These are phyloP conservation scores for Solanum ahanhuiri DNA, from an alignment of 257 asterid genomes.

Conservation along the genomic window DNA sequence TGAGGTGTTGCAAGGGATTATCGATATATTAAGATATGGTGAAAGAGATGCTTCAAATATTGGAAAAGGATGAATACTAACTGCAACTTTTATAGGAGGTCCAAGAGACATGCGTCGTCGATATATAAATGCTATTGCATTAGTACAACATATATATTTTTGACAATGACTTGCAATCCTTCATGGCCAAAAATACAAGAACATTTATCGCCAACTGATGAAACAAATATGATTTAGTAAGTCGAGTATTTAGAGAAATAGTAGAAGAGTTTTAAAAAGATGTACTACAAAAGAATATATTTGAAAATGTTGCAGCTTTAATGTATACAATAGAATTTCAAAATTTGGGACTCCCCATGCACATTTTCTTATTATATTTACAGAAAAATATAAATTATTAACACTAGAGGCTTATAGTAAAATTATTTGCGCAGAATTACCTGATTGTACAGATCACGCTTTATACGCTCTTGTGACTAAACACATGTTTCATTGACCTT, in stretches of 20 bases:
- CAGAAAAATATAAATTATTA: too few species aligned
- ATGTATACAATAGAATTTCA: not conserved
- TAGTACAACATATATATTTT: not conserved
- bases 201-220: too few species aligned
- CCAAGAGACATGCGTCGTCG: not conserved
- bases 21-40: not conserved
- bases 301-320: not conserved
- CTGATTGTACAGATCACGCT: not conserved
- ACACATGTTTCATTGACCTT: not conserved
- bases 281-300: not conserved
- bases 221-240: too few species aligned
- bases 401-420: not conserved
- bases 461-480: not conserved
- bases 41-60: not conserved
- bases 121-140: not conserved
- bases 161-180: not conserved
- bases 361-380: too few species aligned
- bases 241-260: not conserved
- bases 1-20: not conserved
- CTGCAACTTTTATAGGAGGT: not conserved
- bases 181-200: not conserved
- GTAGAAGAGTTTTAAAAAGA: not conserved
- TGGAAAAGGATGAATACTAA: not conserved
- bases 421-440: too few species aligned
- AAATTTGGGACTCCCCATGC: not conserved